Conservation (phyloP, 202 grass and related monocot genomes). For the Tripidium arundinaceum region DNA sequence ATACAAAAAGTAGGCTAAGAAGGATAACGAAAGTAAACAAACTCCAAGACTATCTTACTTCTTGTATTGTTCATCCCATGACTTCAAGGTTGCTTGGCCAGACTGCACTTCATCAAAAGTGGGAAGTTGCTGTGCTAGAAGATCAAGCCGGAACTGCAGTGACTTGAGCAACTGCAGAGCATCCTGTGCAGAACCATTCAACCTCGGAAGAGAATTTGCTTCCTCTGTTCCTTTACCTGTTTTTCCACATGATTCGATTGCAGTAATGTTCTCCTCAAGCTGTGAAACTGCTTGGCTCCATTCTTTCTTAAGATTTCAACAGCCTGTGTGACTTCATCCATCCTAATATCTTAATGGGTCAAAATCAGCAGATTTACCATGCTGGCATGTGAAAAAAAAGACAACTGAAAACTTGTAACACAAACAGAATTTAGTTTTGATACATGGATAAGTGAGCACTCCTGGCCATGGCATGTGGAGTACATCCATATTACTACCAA, state of each 20-base stretch:
- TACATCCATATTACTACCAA: background rate
- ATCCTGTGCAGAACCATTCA: constrained; percentile 79
- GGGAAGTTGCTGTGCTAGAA: constrained; percentile 7
- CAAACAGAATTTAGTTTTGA: background rate
- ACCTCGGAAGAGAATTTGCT: constrained; percentile 60
- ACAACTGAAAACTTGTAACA: background rate
- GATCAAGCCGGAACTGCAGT: constrained; percentile 73
- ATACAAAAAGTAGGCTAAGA: background rate
- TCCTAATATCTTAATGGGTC: constrained; percentile 23
- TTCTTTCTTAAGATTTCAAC: constrained; percentile 75
- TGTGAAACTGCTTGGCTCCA: constrained; percentile 57
- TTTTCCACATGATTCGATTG: constrained; percentile 58
- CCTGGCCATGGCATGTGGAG: background rate
- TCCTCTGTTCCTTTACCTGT: constrained; percentile 73
- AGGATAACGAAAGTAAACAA: background rate
- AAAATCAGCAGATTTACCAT: background rate
- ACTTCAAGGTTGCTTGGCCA: constrained; percentile 37
- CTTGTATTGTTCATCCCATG: constrained; percentile 68
- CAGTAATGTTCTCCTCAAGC: constrained; percentile 47
- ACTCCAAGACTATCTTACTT: constrained; percentile 33
- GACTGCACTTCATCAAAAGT: background rate
- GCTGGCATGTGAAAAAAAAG: background rate
- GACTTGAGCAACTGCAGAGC: constrained; percentile 64
- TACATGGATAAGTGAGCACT: background rate
- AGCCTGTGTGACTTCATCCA: constrained; percentile 74